Conservation (phyloP, 169 alveolate genomes). For the Pseudocohnilembus persalinus region DNA sequence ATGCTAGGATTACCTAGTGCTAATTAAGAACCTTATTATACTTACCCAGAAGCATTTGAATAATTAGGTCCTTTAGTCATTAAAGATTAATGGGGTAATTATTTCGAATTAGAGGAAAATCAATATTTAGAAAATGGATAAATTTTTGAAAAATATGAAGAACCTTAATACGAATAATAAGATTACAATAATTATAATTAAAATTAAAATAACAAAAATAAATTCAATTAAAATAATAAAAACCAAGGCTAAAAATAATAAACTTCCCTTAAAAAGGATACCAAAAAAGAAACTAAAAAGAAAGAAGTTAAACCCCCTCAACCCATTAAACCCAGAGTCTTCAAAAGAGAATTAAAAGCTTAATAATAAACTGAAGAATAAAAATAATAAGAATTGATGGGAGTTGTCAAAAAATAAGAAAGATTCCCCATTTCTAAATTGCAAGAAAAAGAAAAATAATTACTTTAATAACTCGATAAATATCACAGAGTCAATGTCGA, state of each 20-base stretch:
- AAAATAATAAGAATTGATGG: background rate
- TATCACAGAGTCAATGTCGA: slow-evolving; percentile 39
- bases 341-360: background rate
- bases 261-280: background rate
- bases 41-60: background rate
- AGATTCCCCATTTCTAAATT: background rate
- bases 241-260: too few species aligned
- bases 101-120: background rate
- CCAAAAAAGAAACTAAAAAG: background rate
- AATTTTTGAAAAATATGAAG: background rate
- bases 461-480: background rate
- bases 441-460: background rate
- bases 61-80: background rate
- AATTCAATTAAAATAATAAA: too few species aligned
- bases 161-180: background rate
- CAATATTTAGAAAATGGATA: background rate
- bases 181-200: too few species aligned
- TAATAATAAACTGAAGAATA: background rate
- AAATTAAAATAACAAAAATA: background rate
- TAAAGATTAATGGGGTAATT: background rate
- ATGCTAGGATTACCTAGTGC: background rate
- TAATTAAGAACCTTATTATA: too few species aligned
- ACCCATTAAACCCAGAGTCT: background rate
- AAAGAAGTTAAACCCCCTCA: background rate
- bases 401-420: background rate